Base-by-base conservation (phyloP, 345 rosid genomes). In the Psidium friedrichsthalianum region DNA sequence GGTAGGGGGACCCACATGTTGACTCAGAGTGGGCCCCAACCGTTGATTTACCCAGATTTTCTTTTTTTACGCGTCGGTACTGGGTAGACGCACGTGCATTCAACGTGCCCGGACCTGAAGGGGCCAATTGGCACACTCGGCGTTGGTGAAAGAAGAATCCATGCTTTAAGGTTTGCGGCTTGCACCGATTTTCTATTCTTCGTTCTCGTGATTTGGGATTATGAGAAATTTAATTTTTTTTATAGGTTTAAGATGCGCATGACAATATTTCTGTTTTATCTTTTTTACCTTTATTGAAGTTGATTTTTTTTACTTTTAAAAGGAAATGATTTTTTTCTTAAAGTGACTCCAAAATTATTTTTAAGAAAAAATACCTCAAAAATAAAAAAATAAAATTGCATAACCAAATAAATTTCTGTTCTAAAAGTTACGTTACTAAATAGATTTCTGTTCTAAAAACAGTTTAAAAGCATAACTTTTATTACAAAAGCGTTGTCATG, bases 101-200 rank as follows among this genome's bases (percentile, higher is more conserved):
- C 22, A 29, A 6, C 8, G 42, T 4, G 22, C 78, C 2, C 47
- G 3, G 25, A 4, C 13, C 78, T 0, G 3, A 18, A 36, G 11
- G 47, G 6, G 13, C 13, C 78, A 8, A 69, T 18, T 16, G 76
- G 32, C 76, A 16, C 76, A 9, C 47, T 44, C 1, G 0, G 40
- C 78, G 24, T 36, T 69, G 16, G 20, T 18, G 5, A 32, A 18
- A 36, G 6, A 36, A 16, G 13, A 32, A 69, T 69, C 47, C 11
- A 4, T 1, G 2, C 21, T 64, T 4, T 21, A 69, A 36, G 25
- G 13, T 8, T 2, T 4, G 3, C 42, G 9, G 11, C 11, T 8
- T 2, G 1, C 11, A 16, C 22, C 20, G 0, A 1, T 1, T 4
- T 29, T 15, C 8, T 29, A 15, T 14, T 29, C 18, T 61, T 16